Evolutionary conservation across 352 stramenopile species (phyloP), one percentile per base, ranked within the genome.

Genomic region (Phytophthora colocasiae): DNA sequence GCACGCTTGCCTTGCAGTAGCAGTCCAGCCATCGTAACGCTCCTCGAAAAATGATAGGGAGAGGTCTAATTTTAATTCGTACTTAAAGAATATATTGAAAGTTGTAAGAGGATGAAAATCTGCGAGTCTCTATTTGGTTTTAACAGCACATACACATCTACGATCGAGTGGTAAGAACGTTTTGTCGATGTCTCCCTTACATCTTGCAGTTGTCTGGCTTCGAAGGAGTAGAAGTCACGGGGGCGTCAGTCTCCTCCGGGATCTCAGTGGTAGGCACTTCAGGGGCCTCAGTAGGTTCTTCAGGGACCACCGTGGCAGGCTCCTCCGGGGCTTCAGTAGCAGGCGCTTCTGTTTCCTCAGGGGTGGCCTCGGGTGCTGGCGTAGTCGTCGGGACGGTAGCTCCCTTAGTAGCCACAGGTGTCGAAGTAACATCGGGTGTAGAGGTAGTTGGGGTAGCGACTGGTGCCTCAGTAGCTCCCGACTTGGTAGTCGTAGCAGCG

Each of bases 1-100:
- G 83, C 84, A 47, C 79, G 78, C 68, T 92, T 93, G 27, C 85
- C 87, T 15, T 40, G 61, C 22, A 94, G 73, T 63, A 89, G 73
- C 60, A 89, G 41, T 68, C 58, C 71, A 6, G 46, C 22, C 41
- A 72, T 68, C 11, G 38, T 34, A 43, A 9, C 12, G 24, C 47
- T 43, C 31, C 19, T 43, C 31, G 31, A 36, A 49, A 49, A 36
- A 22, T 36, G 43, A 27, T 48, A 22, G 9, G 27, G 31, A 55
- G 47, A 40, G 14, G 27, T 44, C 8, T 40, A 17, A 14, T 40
- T 46, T 10, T 10, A 40, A 65, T 38, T 62, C 22, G 39, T 59
- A 59, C 27, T 54, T 43, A 17, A 43, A 14, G 9, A 43, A 17
- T 54, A 41, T 29, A 41, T 22, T 9, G 8, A 19, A 19, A 10